These are phyloP conservation scores for Ceratocystis destructans DNA, from an alignment of 2,329 filamentous ascomycete genomes.

Conservation along the genomic window DNA sequence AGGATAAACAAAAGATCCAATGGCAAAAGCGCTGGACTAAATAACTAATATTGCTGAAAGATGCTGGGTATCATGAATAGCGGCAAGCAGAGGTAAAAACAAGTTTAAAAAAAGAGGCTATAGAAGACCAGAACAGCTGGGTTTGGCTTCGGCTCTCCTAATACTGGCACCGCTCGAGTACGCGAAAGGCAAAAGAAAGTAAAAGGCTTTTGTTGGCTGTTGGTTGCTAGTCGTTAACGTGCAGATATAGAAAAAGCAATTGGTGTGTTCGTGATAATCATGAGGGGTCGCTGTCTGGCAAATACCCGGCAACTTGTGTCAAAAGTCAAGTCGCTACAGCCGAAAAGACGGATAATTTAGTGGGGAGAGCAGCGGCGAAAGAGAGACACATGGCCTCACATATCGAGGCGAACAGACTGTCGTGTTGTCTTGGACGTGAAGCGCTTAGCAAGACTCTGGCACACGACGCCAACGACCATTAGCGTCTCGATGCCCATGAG, in stretches of 20 bases:
- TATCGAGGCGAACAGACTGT: slow-evolving; percentile 14
- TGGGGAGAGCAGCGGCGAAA: neutral
- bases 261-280: slow-evolving; percentile 1
- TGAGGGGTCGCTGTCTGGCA: neutral
- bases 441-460: slow-evolving; percentile 23
- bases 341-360: neutral
- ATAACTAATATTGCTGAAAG: neutral
- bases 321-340: neutral
- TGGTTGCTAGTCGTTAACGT: neutral
- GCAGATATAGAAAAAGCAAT: neutral
- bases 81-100: neutral
- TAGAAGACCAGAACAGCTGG: neutral
- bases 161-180: neutral
- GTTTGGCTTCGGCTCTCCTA: neutral
- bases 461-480: slow-evolving; percentile 31
- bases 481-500: slow-evolving; percentile 34
- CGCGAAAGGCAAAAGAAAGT: neutral
- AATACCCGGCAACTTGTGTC: neutral
- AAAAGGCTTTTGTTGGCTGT: neutral
- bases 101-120: neutral
- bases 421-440: slow-evolving; percentile 21
- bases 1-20: neutral
- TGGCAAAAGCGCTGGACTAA: slow-evolving; percentile 1
- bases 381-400: slow-evolving; percentile 15
- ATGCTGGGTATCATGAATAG: neutral